Evolutionary conservation across 305 asterid species (phyloP), one percentile per base, ranked within the genome.

Genomic region (Fraxinus albicans): DNA sequence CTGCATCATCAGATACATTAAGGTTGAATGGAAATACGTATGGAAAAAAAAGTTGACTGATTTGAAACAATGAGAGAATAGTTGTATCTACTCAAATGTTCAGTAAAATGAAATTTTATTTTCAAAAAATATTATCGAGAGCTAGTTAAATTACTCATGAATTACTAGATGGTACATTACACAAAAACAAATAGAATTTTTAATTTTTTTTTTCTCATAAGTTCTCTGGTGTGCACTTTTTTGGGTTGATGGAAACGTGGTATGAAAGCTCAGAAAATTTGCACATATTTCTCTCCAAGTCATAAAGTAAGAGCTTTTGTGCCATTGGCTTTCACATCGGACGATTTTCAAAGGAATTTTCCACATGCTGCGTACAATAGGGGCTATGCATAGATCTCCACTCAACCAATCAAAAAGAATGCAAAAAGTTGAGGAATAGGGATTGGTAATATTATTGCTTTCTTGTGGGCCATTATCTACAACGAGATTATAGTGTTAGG

Each of bases 351-450:
- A 73, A 65, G 4, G 38, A 83, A 74, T 47, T 60, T 53, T 69
- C 53, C 75, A 40, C 35, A 76, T 67, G 23, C 77, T 63, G 10
- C 73, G 35, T 58, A 27, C 19, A 47, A 33, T 50, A 3, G 35
- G 50, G 65, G 63, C 76, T 4, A 29, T 73, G 77, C 79, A 78
- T 83, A 29, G 83, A 65, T 38, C 31, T 58, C 84, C 86, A 44
- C 79, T 36, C 23, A 25, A 21, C 75, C 73, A 44, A 25, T 67
- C 35, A 31, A 19, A 60, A 55, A 17, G 40, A 40, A 40, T 40
- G 3, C 47, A 40, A 13, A 60, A 60, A 60, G 70, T 60, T 23
- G 70, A 7, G 72, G 4, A 23, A 21, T 60, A 6, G 33, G 33
- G 12, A 60, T 3, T 12, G 55, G 58, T 47, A 47, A 47, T 47